These are phyloP conservation scores for Osmanthus fragrans DNA, from an alignment of 257 asterid genomes.

Conservation along the genomic window DNA sequence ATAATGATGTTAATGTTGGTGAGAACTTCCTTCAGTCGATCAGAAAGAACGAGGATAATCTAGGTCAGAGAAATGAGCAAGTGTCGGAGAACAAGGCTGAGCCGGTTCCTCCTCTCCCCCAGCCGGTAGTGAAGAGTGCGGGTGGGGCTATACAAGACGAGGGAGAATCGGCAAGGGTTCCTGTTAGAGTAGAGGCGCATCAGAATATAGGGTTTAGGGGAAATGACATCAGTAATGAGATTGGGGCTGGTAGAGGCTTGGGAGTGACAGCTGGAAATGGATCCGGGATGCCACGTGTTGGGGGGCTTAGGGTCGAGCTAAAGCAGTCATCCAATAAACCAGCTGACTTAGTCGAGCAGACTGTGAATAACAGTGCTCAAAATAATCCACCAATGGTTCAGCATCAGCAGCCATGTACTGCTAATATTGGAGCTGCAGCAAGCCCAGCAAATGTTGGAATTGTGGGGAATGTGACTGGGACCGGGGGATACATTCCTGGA, in stretches of 20 bases:
- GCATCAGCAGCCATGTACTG: conserved; percentile 28
- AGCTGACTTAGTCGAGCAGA: conserved; percentile 29
- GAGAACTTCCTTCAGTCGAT: conserved; percentile 60
- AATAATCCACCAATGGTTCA: conserved; percentile 34
- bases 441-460: conserved; percentile 26
- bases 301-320: conserved; percentile 45
- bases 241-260: conserved; percentile 37
- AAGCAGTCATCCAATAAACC: conserved; percentile 33
- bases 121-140: conserved; percentile 32
- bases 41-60: conserved; percentile 54
- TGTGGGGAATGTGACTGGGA: conserved; percentile 33
- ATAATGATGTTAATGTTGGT: conserved; percentile 60
- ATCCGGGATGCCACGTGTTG: conserved; percentile 25
- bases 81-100: conserved; percentile 34
- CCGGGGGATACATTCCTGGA: conserved; percentile 31
- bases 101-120: conserved; percentile 20
- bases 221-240: conserved; percentile 22
- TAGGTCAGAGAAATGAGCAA: conserved; percentile 42
- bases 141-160: conserved; percentile 34
- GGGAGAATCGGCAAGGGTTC: conserved; percentile 36
- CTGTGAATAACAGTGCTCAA: conserved; percentile 23
- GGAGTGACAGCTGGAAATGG: conserved; percentile 37
- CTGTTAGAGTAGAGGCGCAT: conserved; percentile 39
- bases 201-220: conserved; percentile 48
- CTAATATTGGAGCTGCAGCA: conserved; percentile 14